Base-by-base conservation (phyloP, 345 rosid species). In the Citrus mangshanensis region DNA sequence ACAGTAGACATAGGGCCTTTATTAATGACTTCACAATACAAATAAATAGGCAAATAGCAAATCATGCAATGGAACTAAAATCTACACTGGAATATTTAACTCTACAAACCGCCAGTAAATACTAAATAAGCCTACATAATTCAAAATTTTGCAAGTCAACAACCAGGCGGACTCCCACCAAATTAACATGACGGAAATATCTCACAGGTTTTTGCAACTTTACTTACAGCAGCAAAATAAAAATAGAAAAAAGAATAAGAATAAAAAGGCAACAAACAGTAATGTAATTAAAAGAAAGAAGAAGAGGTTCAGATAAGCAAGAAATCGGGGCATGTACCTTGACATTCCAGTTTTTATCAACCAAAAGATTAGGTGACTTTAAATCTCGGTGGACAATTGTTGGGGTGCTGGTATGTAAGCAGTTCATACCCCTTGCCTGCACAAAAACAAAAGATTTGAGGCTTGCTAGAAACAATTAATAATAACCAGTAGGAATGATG, bases 391-490 rank as follows among this genome's bases (percentile, higher is more conserved):
- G 99, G 81, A 97, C 99, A 79, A 97, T 94, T 76, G 98, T 97
- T 7, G 99, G 99, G 65, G 60, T 82, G 86, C 99, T 94, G 62
- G 96, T 82, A 86, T 97, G 99, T 86, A 97, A 89, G 89, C 98
- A 97, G 81, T 93, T 97, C 99, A 97, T 97, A 79, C 99, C 99
- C 87, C 87, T 93, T 69, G 99, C 98, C 99, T 97, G 88, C 79
- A 86, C 78, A 80, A 73, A 49, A 68, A 68, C 35, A 55, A 55
- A 14, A 69, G 16, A 24, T 66, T 81, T 76, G 51, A 72, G 35
- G 72, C 55, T 64, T 63, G 68, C 74, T 38, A 27, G 9, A 73
- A 16, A 32, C 37, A 42, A 51, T 67, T 40, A 72, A 77, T 49
- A 60, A 24, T 35, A 42, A 49, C 25, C n/a, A 68, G 9, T 55